Evolutionary conservation across 192 early-diverging fungal species (phyloP), one percentile per base, ranked within the genome.

Genomic region (Linnemannia hyalina): DNA sequence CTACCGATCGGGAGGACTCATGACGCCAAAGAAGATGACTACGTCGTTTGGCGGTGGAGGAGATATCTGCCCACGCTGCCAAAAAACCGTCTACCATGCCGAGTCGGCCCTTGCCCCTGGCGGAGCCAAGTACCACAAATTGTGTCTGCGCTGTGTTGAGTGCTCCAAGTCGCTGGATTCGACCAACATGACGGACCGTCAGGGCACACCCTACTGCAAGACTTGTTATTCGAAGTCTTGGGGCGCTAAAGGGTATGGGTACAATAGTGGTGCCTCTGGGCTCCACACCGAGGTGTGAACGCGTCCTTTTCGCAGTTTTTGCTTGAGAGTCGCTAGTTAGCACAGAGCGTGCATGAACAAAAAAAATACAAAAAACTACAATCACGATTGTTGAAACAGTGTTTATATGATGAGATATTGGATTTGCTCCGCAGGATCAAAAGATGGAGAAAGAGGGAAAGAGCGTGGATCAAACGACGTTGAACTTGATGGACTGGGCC

Each of bases 41-140:
- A 26, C 75, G 23, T 70, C 77, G 4, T 81, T 81, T 69, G 84
- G 84, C 2, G 84, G 84, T 15, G 82, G 82, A 4, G 84, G 84
- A 1, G 92, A 93, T 76, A 90, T 88, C 41, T 93, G 92, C 57
- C 88, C 90, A 26, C 82, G 90, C 23, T 93, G 92, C 77, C 79
- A 87, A 73, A 93, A 93, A 55, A 78, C 89, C 15, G 92, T 93
- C 22, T 93, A 92, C 78, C 91, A 91, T 65, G 92, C 91, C 13
- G 92, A 93, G 80, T 83, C 90, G 73, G 91, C 91, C 73, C 69
- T 73, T 20, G 71, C 83, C 9, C 77, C 75, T 15, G 92, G 91
- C n/a, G 90, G 90, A 9, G 88, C 88, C 52, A 93, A 93, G 69
- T 93, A 92, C 72, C 92, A 93, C 73, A 93, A 92, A 57, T 46